These are phyloP conservation scores for Yamadazyma akitaensis DNA, from an alignment of 805 yeast species.

Conservation along the genomic window DNA sequence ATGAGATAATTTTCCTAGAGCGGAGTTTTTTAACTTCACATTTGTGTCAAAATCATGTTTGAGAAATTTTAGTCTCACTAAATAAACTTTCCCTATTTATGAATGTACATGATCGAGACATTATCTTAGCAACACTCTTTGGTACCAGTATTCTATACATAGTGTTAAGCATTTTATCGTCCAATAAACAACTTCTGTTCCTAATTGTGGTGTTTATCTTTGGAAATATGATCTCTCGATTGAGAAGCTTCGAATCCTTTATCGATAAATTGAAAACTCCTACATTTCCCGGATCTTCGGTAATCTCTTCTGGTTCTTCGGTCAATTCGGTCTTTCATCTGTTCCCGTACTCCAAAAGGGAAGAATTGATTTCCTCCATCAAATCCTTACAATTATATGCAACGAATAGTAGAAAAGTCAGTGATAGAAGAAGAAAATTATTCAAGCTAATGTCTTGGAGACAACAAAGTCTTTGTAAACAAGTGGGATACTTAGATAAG, in stretches of 20 bases:
- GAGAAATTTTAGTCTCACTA: background rate
- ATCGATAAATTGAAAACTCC: conserved; percentile 4
- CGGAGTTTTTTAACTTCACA: too few relatives aligned
- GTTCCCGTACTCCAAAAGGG: conserved; percentile 6
- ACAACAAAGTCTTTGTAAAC: conserved; percentile 53
- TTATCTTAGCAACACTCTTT: conserved; percentile 16
- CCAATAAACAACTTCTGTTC: conserved; percentile 25
- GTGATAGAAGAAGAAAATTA: conserved; percentile 41
- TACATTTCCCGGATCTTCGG: background rate
- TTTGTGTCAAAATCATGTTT: too few relatives aligned
- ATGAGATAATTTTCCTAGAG: background rate
- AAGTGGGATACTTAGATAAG: conserved; percentile 54
- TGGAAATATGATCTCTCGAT: conserved; percentile 28
- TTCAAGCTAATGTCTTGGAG: conserved; percentile 49
- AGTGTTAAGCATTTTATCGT: conserved; percentile 16
- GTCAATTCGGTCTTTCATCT: conserved; percentile 3
- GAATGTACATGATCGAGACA: conserved; percentile 17
- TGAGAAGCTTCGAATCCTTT: conserved; percentile 6
- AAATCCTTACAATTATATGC: conserved; percentile 47
- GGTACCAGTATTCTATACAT: conserved; percentile 19
- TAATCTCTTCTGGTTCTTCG: background rate
- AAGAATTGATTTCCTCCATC: conserved; percentile 41
- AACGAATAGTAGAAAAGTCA: conserved; percentile 37
- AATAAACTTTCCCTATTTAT: background rate
- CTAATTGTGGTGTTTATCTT: conserved; percentile 28